Conservation (phyloP, 192 early-diverging fungal species). For the Chytriomyces confervae region DNA sequence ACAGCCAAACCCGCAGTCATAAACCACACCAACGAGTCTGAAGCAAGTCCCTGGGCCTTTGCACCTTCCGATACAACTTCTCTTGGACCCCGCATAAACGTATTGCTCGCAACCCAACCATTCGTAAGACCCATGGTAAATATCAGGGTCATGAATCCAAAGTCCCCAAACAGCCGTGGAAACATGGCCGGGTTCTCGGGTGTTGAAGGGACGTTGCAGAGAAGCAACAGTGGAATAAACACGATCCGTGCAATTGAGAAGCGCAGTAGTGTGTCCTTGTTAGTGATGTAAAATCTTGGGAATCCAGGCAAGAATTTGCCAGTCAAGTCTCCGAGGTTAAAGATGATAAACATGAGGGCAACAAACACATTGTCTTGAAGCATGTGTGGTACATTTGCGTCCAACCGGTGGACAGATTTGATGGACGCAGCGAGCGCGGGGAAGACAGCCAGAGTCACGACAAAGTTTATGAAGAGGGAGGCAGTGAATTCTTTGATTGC, state of each 20-base stretch:
- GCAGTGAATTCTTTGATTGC: neutral
- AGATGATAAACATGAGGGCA: conserved; percentile 13
- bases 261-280: neutral
- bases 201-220: conserved; percentile 16
- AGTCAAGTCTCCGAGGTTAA: conserved; percentile 13
- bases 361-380: conserved; percentile 2
- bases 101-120: conserved; percentile 22
- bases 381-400: neutral
- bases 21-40: conserved; percentile 7
- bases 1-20: conserved; percentile 17
- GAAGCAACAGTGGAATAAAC: conserved; percentile 16
- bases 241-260: conserved; percentile 1
- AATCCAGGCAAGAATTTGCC: conserved; percentile 14
- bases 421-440: conserved; percentile 17
- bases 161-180: conserved; percentile 9
- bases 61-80: neutral
- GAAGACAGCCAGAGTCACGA: conserved; percentile 9
- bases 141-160: conserved; percentile 7
- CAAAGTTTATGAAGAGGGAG: conserved; percentile 9
- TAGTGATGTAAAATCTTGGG: neutral
- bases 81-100: conserved; percentile 3
- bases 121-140: conserved; percentile 17
- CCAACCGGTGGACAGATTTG: neutral
- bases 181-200: neutral
- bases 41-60: neutral